Conservation (phyloP, 1,284 basidiomycete species). For the Trichosporon coremiiforme region DNA sequence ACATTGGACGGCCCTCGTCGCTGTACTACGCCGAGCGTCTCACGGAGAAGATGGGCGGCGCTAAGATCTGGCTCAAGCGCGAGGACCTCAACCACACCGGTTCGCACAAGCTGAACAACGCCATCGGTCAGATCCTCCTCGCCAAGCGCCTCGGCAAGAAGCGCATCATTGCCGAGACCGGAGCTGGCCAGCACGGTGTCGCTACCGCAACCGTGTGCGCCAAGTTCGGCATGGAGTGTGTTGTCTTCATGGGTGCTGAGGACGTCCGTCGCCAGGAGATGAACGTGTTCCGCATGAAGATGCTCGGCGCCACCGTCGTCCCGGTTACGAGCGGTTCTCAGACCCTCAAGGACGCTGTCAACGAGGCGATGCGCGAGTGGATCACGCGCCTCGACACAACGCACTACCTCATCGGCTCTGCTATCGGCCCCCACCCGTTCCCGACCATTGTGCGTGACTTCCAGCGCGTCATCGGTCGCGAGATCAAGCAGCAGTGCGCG, state of each 20-base stretch:
- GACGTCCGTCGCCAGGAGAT: slow-evolving; percentile 92
- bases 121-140: slow-evolving; percentile 90
- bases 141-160: slow-evolving; percentile 91
- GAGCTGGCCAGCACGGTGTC: slow-evolving; percentile 97
- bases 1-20: slow-evolving; percentile 76
- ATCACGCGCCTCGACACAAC: slow-evolving; percentile 91
- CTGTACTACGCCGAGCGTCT: slow-evolving; percentile 73
- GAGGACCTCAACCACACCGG: slow-evolving; percentile 81
- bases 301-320: slow-evolving; percentile 92
- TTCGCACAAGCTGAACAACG: slow-evolving; percentile 97
- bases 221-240: slow-evolving; percentile 91
- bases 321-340: slow-evolving; percentile 92
- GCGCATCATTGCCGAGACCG: slow-evolving; percentile 97
- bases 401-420: slow-evolving; percentile 96
- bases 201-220: slow-evolving; percentile 98
- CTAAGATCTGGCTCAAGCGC: slow-evolving; percentile 92
- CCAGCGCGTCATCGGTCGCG: slow-evolving; percentile 91
- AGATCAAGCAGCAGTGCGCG: slow-evolving; percentile 87
- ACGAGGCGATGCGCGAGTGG: slow-evolving; percentile 97
- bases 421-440: slow-evolving; percentile 98
- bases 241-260: slow-evolving; percentile 99
- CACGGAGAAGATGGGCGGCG: slow-evolving; percentile 76
- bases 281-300: slow-evolving; percentile 97
- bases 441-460: slow-evolving; percentile 98
- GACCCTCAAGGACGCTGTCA: slow-evolving; percentile 97